phyloP scores from a whole-genome alignment of 1,139 yeast species.

The Petasospora fabianii region DNA sequence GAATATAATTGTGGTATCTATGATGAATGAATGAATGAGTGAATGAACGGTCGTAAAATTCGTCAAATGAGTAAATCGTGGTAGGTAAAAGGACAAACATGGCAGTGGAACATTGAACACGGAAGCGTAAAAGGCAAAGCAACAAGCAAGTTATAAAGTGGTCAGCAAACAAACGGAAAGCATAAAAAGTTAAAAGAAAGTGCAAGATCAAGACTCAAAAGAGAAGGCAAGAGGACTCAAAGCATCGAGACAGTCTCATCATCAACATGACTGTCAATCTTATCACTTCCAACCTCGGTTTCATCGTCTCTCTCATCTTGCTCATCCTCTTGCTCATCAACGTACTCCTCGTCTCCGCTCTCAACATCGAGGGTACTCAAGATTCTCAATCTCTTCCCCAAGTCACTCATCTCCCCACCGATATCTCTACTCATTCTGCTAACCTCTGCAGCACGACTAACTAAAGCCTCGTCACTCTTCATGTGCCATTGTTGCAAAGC shows the following conservation, averaged over 20 bases:
- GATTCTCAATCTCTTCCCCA: no score
- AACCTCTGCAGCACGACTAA: slow-evolving; percentile 15
- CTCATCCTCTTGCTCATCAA: background rate
- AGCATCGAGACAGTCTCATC: no score
- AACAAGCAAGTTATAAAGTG: background rate
- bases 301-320: slow-evolving; percentile 1
- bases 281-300: background rate
- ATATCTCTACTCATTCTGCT: slow-evolving; percentile 17
- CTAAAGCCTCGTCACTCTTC: slow-evolving; percentile 8
- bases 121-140: background rate
- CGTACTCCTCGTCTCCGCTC: background rate
- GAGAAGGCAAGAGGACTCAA: no score
- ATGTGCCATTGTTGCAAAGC: no score
- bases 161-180: background rate
- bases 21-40: no score
- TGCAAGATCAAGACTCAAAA: background rate
- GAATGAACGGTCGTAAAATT: no score
- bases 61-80: slow-evolving; percentile 7
- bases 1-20: no score
- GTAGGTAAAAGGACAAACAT: slow-evolving; percentile 1
- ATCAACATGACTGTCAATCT: background rate
- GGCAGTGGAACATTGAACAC: background rate
- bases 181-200: no score
- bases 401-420: slow-evolving; percentile 5
- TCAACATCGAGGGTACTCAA: background rate